phyloP scores from a whole-genome alignment of 257 asterid genomes.

The Solanum neorickii region DNA sequence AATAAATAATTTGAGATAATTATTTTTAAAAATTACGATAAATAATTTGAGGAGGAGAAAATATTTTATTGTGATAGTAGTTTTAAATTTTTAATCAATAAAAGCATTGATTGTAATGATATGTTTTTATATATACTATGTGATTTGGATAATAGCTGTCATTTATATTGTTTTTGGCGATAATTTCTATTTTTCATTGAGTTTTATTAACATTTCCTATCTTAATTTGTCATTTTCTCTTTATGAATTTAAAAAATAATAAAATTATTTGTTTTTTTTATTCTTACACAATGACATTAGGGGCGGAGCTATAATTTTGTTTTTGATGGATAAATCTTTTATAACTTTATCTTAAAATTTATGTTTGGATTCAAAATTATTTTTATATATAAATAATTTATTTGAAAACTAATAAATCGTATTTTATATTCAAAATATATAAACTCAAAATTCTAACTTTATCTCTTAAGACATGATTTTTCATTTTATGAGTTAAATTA shows the following conservation, averaged over 20 bases:
- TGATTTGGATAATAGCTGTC: background rate
- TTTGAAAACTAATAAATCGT: rapidly evolving
- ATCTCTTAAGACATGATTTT: background rate
- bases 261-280: background rate
- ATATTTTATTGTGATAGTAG: background rate
- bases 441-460: background rate
- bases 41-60: background rate
- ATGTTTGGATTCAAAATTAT: background rate
- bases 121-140: background rate
- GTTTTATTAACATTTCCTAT: background rate
- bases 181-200: background rate
- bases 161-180: background rate
- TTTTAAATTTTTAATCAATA: background rate
- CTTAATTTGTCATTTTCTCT: background rate
- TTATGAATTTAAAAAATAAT: background rate
- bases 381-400: background rate
- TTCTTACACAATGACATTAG: background rate
- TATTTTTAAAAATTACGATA: rapidly evolving
- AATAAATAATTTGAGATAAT: background rate
- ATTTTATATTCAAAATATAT: rapidly evolving
- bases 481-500: background rate
- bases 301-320: background rate
- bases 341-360: background rate
- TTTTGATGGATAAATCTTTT: background rate
- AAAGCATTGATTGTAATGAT: background rate